These are phyloP conservation scores for Wickerhamomyces queroliae DNA, from an alignment of 805 yeast species.

Conservation along the genomic window DNA sequence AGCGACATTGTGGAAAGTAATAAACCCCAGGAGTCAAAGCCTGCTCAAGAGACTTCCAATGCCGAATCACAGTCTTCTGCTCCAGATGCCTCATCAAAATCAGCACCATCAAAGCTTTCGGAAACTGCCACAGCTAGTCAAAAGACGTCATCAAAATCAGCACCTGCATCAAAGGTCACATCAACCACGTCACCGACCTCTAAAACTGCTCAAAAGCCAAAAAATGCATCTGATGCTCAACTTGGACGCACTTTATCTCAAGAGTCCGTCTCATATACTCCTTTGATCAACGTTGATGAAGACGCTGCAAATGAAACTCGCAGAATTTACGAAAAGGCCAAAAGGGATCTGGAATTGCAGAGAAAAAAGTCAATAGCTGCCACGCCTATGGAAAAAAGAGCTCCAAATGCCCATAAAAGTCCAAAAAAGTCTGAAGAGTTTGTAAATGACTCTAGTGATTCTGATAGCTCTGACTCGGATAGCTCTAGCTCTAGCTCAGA, in stretches of 20 bases:
- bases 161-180: neutral
- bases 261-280: neutral
- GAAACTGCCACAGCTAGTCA: neutral
- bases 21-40: too few relatives aligned
- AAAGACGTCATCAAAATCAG: neutral
- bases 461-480: slow-evolving; percentile 31
- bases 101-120: neutral
- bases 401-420: neutral
- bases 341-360: slow-evolving; percentile 7
- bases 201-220: neutral
- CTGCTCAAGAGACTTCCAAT: too few relatives aligned
- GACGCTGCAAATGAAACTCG: slow-evolving; percentile 4
- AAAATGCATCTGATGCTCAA: neutral
- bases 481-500: slow-evolving; percentile 34
- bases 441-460: too few relatives aligned
- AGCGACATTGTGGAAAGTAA: too few relatives aligned
- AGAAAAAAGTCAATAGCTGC: slow-evolving; percentile 4
- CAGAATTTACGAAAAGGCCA: slow-evolving; percentile 9
- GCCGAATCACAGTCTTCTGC: neutral
- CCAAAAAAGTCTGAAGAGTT: neutral
- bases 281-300: neutral
- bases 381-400: slow-evolving; percentile 2
- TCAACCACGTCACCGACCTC: neutral
- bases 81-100: too few relatives aligned
- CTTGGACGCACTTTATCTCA: neutral